Conservation (phyloP, 1,284 basidiomycete species). For the Trichosporon sp. region DNA sequence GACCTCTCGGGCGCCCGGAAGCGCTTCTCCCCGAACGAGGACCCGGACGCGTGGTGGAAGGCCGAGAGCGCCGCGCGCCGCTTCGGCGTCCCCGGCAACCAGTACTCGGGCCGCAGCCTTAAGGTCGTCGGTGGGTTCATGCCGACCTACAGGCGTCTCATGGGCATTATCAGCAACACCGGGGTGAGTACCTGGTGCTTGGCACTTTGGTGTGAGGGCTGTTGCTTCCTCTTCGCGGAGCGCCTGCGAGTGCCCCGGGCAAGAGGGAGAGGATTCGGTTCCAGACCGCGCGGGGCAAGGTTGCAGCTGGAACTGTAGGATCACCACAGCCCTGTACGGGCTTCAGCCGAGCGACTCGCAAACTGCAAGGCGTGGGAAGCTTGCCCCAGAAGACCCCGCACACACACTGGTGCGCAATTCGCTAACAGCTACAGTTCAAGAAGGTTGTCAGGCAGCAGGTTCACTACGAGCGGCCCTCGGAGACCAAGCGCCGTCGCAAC, state of each 20-base stretch:
- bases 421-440: conserved; percentile 8
- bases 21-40: conserved; percentile 4
- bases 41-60: conserved; percentile 23
- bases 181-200: not conserved
- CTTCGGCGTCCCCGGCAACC: conserved; percentile 22
- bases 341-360: too few species aligned
- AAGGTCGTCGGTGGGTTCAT: conserved; percentile 12
- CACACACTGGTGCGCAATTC: not conserved
- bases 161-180: conserved; percentile 7
- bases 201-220: not conserved
- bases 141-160: conserved; percentile 19
- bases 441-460: conserved; percentile 26
- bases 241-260: too few species aligned
- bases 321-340: too few species aligned
- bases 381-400: not conserved
- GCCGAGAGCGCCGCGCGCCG: not conserved
- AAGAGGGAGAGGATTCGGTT: too few species aligned
- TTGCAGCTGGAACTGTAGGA: too few species aligned
- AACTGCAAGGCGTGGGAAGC: too few species aligned
- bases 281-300: too few species aligned
- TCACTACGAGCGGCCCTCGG: conserved; percentile 40
- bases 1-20: not conserved
- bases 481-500: conserved; percentile 30
- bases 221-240: too few species aligned
- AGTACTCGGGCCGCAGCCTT: conserved; percentile 23